Conservation (phyloP, 306 rosid genomes). For the Delonix regia region DNA sequence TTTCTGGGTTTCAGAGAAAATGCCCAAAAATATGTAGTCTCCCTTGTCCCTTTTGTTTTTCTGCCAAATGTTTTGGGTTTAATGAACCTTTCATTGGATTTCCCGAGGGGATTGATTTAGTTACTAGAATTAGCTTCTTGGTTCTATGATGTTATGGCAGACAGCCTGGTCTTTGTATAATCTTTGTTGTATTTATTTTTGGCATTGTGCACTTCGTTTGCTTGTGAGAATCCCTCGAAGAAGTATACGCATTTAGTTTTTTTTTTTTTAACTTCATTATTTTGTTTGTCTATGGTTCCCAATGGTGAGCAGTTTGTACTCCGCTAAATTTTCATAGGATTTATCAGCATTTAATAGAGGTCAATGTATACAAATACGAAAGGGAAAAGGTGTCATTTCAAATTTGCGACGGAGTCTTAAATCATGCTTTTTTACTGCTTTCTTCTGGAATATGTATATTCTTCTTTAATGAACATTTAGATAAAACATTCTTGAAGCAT, state of each 20-base stretch:
- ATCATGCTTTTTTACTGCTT: background rate
- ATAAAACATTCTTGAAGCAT: background rate
- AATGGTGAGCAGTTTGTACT: background rate
- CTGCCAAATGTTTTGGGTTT: background rate
- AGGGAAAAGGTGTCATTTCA: background rate
- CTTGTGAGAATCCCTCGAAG: conserved; percentile 4
- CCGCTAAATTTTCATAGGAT: conserved; percentile 5
- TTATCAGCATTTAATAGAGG: background rate
- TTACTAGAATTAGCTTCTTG: background rate
- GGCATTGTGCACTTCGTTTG: conserved; percentile 9
- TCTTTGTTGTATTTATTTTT: background rate
- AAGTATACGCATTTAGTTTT: conserved; percentile 1
- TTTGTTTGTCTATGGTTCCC: background rate
- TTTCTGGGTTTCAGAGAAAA: background rate
- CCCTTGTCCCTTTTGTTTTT: background rate
- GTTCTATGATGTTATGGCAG: background rate
- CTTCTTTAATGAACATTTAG: background rate
- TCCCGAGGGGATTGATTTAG: conserved; percentile 1
- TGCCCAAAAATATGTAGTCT: background rate
- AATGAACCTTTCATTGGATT: background rate
- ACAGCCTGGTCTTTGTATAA: background rate
- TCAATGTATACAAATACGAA: background rate
- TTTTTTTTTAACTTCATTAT: background rate
- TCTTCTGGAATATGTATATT: background rate
- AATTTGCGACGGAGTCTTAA: background rate